phyloP scores from a whole-genome alignment of 1,284 basidiomycete species.

The Ceratobasidium sp. region DNA sequence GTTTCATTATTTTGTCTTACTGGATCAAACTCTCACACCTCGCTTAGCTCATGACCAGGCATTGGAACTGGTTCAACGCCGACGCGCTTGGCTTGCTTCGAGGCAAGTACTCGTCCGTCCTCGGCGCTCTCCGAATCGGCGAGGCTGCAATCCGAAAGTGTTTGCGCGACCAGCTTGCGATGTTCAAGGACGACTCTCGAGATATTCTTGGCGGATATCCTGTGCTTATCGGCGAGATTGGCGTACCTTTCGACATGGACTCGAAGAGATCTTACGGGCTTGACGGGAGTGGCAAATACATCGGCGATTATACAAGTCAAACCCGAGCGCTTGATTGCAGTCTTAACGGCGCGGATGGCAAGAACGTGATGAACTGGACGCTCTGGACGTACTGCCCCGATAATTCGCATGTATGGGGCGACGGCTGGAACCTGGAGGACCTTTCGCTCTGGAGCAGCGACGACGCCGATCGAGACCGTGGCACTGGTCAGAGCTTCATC shows the following conservation, averaged over 20 bases:
- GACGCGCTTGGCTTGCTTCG: constrained; percentile 92
- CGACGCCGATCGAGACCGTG: constrained; percentile 65
- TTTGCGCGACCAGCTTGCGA: constrained; percentile 85
- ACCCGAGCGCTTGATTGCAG: constrained; percentile 92
- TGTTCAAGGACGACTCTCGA: constrained; percentile 78
- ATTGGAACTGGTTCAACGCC: constrained; percentile 98
- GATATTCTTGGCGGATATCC: constrained; percentile 80
- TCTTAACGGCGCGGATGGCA: constrained; percentile 88
- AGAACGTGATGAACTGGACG: constrained; percentile 85
- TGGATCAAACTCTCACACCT: background rate
- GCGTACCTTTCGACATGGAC: constrained; percentile 94
- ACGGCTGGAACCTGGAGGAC: constrained; percentile 97
- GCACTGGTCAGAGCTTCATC: constrained; percentile 44
- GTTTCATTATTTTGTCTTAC: constrained; percentile 54
- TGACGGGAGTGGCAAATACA: constrained; percentile 72
- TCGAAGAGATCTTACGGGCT: constrained; percentile 84
- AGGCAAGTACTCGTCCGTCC: constrained; percentile 78
- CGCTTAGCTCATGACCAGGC: constrained; percentile 75
- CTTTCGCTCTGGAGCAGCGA: constrained; percentile 89
- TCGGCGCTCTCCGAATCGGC: constrained; percentile 74
- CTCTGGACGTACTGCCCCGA: constrained; percentile 93
- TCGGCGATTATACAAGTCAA: constrained; percentile 85
- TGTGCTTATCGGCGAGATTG: constrained; percentile 95
- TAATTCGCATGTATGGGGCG: constrained; percentile 88
- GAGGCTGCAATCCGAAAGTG: constrained; percentile 84